Conservation (phyloP, 164 flowering plant genomes). For the Dillenia suffruticosa region DNA sequence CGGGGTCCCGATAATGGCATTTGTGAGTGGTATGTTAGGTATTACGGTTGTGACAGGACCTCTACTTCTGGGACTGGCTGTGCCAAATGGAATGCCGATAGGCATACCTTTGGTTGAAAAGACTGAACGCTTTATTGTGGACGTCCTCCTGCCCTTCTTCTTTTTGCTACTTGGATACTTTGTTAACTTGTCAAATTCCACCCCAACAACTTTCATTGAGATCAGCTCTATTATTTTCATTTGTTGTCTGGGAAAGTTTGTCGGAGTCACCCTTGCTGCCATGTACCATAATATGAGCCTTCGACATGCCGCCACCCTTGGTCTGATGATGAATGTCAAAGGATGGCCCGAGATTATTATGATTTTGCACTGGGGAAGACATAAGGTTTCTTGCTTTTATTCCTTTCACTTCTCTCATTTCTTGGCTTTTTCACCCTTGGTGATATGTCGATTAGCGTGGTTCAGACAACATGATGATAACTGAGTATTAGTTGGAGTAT, state of each 20-base stretch:
- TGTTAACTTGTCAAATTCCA: background rate
- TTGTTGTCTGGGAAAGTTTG: background rate
- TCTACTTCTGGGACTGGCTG: background rate
- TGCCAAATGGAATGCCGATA: constrained; percentile 1
- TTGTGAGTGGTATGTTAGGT: background rate
- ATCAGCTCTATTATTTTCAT: background rate
- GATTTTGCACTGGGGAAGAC: no score
- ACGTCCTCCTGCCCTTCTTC: background rate
- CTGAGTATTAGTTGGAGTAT: no score
- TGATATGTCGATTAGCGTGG: no score
- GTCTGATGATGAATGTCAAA: no score
- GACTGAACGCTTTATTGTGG: constrained; percentile 1
- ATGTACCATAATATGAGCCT: no score
- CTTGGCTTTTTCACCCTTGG: no score
- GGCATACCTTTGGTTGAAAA: background rate
- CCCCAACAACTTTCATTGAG: background rate
- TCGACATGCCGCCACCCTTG: no score
- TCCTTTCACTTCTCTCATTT: no score
- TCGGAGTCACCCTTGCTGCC: no score
- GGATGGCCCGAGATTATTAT: no score
- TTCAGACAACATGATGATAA: no score
- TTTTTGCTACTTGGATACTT: background rate
- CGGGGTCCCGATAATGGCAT: background rate
- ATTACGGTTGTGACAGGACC: background rate
- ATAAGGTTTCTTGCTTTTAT: no score